Base-by-base conservation (phyloP, 768 basidiomycete genomes). In the Russula sp. region DNA sequence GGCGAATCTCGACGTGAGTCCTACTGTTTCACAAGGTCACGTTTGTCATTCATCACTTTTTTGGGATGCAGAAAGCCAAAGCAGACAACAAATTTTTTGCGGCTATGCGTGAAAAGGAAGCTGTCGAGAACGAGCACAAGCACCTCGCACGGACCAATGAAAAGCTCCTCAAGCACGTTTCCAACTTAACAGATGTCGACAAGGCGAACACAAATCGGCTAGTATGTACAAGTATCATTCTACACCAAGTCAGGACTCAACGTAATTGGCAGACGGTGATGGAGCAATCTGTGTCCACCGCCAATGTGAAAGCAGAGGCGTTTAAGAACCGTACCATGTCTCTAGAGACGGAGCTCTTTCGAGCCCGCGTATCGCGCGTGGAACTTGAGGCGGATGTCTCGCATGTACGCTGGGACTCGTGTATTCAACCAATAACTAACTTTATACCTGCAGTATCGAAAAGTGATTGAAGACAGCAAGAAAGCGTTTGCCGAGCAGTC, bases 51-150 rank as follows among this genome's bases (percentile, higher is more conserved):
- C 29, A 7, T 64, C 46, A 34, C 45, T 6, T 61, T 39, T 46
- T 45, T 60, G 46, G 56, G 14, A 39, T 56, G 39, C 73, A 98
- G 93, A 92, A 91, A 87, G 90, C 93, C 9, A 98, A 96, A 75
- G 85, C 90, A 16, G 95, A 98, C 62, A 96, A 94, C 77, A 98
- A 95, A 72, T 98, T 84, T 70, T 98, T 86, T 70, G 82, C 90
- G 18, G 86, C 87, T 2, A 90, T 96, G 86, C 85, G 93, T 35
- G 86, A 88, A 60, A 93, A 89, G 73, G 93, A 97, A 61, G 85
- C 90, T 18, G 74, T 86, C 3, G 90, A 93, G 36, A 77, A 76
- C 1, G 90, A 93, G 70, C 80, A 85, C 49, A 91, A 91, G 73
- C 82, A 77, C 36, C 73, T 85, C 38, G 69, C 75, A 18, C 79